phyloP scores from a whole-genome alignment of 202 grass and related monocot genomes.

The Zoysia matrella region DNA sequence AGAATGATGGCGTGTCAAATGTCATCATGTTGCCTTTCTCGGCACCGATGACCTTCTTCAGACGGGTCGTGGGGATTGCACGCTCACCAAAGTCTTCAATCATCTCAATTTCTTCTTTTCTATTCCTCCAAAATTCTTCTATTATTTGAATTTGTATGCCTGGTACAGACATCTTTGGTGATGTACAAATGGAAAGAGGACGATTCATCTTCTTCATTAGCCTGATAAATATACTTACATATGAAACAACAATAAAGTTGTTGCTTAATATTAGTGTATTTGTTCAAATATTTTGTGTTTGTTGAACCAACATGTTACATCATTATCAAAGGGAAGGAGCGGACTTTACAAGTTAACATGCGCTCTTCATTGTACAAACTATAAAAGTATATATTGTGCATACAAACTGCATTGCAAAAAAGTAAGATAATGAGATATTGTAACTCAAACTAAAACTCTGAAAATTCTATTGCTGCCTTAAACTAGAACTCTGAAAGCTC shows the following conservation, averaged over 20 bases:
- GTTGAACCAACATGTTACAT: too few species aligned
- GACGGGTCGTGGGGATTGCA: neutral
- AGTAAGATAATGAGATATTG: neutral
- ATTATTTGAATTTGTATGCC: neutral
- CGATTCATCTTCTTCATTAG: too few species aligned
- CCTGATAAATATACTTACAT: too few species aligned
- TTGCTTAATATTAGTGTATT: too few species aligned
- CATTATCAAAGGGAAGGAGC: neutral
- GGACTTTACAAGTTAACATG: neutral
- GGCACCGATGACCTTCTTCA: neutral
- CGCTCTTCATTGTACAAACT: neutral
- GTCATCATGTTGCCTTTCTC: neutral
- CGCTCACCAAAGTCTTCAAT: neutral
- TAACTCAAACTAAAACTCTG: too few species aligned
- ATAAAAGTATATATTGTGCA: neutral
- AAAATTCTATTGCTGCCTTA: too few species aligned
- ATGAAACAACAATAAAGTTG: too few species aligned
- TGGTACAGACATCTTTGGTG: too few species aligned
- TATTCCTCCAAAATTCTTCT: slow-evolving; percentile 12
- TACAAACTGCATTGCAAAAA: neutral
- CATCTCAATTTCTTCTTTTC: neutral
- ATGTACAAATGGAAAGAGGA: too few species aligned
- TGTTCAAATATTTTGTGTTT: too few species aligned
- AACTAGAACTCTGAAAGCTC: too few species aligned
- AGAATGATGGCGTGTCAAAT: too few species aligned